Conservation (phyloP, 1,284 basidiomycete species). For the Singerocomus rubriflavus region DNA sequence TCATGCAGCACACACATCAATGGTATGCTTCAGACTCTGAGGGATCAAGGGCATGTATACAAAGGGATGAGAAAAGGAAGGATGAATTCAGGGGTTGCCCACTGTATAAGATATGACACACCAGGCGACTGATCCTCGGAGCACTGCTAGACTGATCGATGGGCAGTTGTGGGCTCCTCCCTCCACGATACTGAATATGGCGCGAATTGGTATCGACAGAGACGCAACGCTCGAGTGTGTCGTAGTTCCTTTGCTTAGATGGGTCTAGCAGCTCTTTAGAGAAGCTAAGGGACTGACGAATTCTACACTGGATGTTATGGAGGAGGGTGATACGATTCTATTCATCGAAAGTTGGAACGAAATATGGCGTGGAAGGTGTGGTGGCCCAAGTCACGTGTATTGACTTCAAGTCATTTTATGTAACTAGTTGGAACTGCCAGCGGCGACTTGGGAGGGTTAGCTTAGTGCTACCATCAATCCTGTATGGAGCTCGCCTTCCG, state of each 20-base stretch:
- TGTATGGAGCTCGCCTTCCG: too few species aligned
- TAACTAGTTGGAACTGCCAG: background rate
- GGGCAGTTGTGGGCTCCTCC: background rate
- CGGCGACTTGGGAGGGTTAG: too few species aligned
- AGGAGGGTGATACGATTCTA: background rate
- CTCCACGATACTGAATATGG: conserved; percentile 1
- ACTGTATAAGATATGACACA: background rate
- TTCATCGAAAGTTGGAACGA: background rate
- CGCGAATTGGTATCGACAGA: conserved; percentile 1
- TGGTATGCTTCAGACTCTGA: conserved; percentile 1
- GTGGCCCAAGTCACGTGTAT: conserved; percentile 6
- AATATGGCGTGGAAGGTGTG: background rate
- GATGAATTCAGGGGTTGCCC: conserved; percentile 4
- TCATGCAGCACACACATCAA: background rate
- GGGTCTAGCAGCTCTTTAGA: background rate
- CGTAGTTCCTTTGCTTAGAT: background rate
- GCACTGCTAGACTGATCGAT: conserved; percentile 4
- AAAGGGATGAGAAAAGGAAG: background rate
- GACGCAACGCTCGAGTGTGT: background rate
- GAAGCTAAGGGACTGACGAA: background rate
- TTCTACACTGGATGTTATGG: background rate
- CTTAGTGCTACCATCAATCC: too few species aligned
- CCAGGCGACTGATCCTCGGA: conserved; percentile 18
- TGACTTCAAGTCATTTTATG: conserved; percentile 1
- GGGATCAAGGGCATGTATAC: background rate